Base-by-base conservation (phyloP, 2,329 filamentous ascomycete genomes). In the Chrysoporthe puriensis region DNA sequence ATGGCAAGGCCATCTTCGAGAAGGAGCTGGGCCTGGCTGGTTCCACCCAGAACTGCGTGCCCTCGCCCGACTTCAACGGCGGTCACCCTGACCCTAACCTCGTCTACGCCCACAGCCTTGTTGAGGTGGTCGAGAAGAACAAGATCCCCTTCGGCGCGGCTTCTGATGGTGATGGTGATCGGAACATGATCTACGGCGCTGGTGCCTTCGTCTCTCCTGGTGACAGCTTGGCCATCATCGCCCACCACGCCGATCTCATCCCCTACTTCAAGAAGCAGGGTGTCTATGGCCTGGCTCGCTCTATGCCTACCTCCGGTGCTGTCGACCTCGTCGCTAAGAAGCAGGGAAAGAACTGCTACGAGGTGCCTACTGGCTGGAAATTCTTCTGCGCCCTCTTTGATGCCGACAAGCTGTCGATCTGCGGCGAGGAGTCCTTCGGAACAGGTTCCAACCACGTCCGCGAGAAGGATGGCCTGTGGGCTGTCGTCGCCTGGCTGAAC, bases 121-220 rank as follows among this genome's bases (percentile, higher is more conserved):
- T 99, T 69, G 93, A 97, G 76, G 92, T 90, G 70, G 96, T 99
- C 54, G 94, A 99, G 81, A 92, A 92, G 84, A 90, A 93, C 75
- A 88, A 89, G 69, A 94, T 99, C 72, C 96, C 96, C 77, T 99
- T 99, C 75, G 96, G 96, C 76, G 96, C 96, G 68, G 96, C 96
- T 60, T 97, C 93, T 71, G 96, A 99, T 74, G 96, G 96, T 74
- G 96, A 99, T 75, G 96, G 96, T 76, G 96, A 99, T 85, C 92
- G 96, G 74, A 99, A 99, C 89, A 99, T 99, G 96, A 99, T 99
- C 77, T 99, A 99, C 82, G 96, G 96, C 71, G 94, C 95, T 73
- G 95, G 96, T 76, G 90, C 91, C 57, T 99, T 99, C 77, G 96
- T 99, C 70, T 98, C 95, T 8, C 96, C 96, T 8, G 96, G 96